Evolutionary conservation across 2,329 filamentous ascomycete genomes (phyloP), one percentile per base, ranked within the genome.

Genomic region (Corniculantispora saksenae): DNA sequence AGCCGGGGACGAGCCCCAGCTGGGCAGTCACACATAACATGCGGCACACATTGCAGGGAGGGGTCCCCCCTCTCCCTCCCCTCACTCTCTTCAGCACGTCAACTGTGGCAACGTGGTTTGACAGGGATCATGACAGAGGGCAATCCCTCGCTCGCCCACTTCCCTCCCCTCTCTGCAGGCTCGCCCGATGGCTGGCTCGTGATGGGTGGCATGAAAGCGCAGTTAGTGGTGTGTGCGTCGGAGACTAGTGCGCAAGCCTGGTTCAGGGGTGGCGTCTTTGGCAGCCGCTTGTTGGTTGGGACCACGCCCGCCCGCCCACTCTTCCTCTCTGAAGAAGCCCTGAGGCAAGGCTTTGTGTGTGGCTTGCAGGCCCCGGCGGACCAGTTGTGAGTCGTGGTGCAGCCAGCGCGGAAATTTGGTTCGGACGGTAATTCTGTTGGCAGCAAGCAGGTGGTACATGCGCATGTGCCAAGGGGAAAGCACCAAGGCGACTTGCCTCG

Each of bases 251-350:
- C n/a, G 21, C 10, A 38, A 61, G 58, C 58, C 17, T 23, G 47
- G 32, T n/a, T 43, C 40, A 43, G 40, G 21, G 17, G 59, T 56
- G 61, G 61, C 61, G 61, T 63, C 60, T 47, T 55, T 62, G 48
- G 38, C 48, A 25, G 27, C 50, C 38, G 50, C 50, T 47, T 47
- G 60, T 62, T 55, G 60, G 60, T 45, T 62, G n/a, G 27, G 35
- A 5, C 23, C 2, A 38, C 40, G 25, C 43, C 50, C 21, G 23
- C 21, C 29, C 19, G 12, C 43, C 38, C 57, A 10, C 56, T 10
- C 43, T n/a, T 48, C 27, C 27, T 59, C 38, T 7, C 38, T 10
- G 38, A 43, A 43, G 12, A 27, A 53, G 50, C 32, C 27, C 19
- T 19, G 21, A 21, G 23, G 47, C 21, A 38, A 29, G 29, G 56